Percentiles rank a stretch among this genome's conserved stretches.
These are phyloP conservation scores for Misopates orontium DNA, from an alignment of 257 asterid species.

Conservation along the genomic window DNA sequence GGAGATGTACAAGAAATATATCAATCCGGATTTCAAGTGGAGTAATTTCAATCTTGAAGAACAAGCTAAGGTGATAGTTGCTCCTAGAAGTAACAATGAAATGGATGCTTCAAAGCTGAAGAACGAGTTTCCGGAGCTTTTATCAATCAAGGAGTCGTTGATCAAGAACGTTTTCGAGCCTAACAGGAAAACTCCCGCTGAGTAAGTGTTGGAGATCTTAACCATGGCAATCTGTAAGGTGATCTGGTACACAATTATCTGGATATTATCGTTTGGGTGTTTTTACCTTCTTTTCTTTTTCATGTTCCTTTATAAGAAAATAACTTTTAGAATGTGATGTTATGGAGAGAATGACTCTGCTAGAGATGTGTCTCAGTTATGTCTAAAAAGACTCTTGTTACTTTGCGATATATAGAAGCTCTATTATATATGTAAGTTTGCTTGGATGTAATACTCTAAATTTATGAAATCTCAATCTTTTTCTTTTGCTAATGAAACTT, in stretches of 20 bases:
- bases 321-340: no score
- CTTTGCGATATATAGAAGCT: no score
- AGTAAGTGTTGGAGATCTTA: slow-evolving; percentile 19
- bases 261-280: no score
- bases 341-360: no score
- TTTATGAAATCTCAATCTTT: no score
- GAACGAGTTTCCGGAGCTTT: slow-evolving; percentile 84
- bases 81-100: slow-evolving; percentile 87
- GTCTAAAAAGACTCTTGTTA: no score
- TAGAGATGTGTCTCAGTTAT: no score
- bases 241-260: background rate
- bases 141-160: slow-evolving; percentile 82
- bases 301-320: no score
- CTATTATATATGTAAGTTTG: no score
- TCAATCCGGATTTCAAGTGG: slow-evolving; percentile 64
- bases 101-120: slow-evolving; percentile 87
- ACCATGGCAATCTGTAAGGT: slow-evolving; percentile 20
- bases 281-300: no score
- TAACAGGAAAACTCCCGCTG: slow-evolving; percentile 63
- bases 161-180: slow-evolving; percentile 86
- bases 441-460: no score
- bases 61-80: slow-evolving; percentile 95
- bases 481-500: no score
- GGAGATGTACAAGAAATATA: slow-evolving; percentile 90
- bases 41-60: slow-evolving; percentile 86